Evolutionary conservation across 805 yeast genomes (phyloP).

Genomic region (Saccharomycopsis javanensis): DNA sequence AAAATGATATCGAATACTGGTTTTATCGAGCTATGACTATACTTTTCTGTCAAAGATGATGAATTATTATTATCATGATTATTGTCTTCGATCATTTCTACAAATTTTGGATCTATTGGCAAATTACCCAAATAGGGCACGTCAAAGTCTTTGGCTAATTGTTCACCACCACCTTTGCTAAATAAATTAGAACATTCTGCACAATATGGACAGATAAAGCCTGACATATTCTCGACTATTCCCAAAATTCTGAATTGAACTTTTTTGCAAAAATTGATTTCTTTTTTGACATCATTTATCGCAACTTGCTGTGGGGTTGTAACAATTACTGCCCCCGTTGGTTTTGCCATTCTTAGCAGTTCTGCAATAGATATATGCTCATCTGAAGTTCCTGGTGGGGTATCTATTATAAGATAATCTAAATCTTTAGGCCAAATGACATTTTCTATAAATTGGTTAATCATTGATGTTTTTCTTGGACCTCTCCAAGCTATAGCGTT

Average conservation of each 20-base stretch:
- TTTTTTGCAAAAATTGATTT: slow-evolving; percentile 82
- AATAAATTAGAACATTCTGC: slow-evolving; percentile 87
- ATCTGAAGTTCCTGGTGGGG: slow-evolving; percentile 98
- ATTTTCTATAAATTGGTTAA: slow-evolving; percentile 82
- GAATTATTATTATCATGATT: slow-evolving; percentile 27
- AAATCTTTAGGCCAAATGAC: slow-evolving; percentile 62
- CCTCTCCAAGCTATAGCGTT: slow-evolving; percentile 97
- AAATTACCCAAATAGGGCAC: slow-evolving; percentile 74
- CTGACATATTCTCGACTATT: slow-evolving; percentile 92
- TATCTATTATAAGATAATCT: slow-evolving; percentile 84
- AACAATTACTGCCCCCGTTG: slow-evolving; percentile 90
- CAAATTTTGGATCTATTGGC: slow-evolving; percentile 91
- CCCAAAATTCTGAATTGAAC: slow-evolving; percentile 77
- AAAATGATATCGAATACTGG: slow-evolving; percentile 41
- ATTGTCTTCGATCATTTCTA: slow-evolving; percentile 72
- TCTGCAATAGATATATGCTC: slow-evolving; percentile 97
- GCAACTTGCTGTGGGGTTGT: slow-evolving; percentile 96
- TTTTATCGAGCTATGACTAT: slow-evolving; percentile 26
- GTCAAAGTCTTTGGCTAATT: slow-evolving; percentile 49
- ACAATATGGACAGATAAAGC: slow-evolving; percentile 91
- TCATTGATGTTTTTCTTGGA: slow-evolving; percentile 97
- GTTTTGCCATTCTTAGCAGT: slow-evolving; percentile 57
- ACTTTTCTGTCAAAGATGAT: slow-evolving; percentile 28
- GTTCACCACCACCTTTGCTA: slow-evolving; percentile 85
- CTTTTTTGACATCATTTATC: slow-evolving; percentile 89